Evolutionary conservation across 371 early-diverging fungal species (phyloP), one percentile per base, ranked within the genome.

Genomic region (Rhizopus microsporus): DNA sequence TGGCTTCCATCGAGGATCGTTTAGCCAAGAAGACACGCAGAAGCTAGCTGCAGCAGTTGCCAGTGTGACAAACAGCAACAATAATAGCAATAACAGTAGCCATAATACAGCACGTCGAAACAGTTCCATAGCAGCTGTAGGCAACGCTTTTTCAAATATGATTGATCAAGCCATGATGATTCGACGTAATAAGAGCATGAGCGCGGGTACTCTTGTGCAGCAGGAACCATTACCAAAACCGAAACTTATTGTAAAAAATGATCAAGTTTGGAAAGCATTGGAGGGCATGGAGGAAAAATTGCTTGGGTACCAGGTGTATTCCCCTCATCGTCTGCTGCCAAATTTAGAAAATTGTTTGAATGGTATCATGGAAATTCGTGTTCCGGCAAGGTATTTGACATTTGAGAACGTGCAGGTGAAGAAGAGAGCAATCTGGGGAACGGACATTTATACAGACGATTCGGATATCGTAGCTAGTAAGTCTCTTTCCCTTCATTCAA

Each of bases 381-480:
- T 88, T 12, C 80, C 84, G 4, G 77, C 81, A 10, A 60, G 71
- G 7, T 80, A 78, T 51, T 65, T 88, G 35, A 81, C 78, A 0
- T 88, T 78, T 53, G 70, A 78, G 23, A 85, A 86, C 55, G 33
- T 59, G 4, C 67, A 73, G 49, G 84, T 92, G 9, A 66, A 79
- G 52, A 79, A 73, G 51, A 72, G 80, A 37, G 87, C 88, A 3
- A 17, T 94, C 6, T 94, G 94, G 94, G 94, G 94, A 5, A 92
- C 94, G 1, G 91, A 89, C 55, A 69, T 94, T 15, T 94, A 94
- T 62, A 88, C 91, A 0, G 94, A 94, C 58, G 94, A 94, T 65
- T 91, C 92, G 0, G 94, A 94, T 58, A 74, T 92, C 31, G 92
- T 94, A 23, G 86, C 91, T 10, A 88, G 91, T 90, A 77, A 69